Base-by-base conservation (phyloP, 2,329 filamentous ascomycete species). In the Bipolaris gigantea region DNA sequence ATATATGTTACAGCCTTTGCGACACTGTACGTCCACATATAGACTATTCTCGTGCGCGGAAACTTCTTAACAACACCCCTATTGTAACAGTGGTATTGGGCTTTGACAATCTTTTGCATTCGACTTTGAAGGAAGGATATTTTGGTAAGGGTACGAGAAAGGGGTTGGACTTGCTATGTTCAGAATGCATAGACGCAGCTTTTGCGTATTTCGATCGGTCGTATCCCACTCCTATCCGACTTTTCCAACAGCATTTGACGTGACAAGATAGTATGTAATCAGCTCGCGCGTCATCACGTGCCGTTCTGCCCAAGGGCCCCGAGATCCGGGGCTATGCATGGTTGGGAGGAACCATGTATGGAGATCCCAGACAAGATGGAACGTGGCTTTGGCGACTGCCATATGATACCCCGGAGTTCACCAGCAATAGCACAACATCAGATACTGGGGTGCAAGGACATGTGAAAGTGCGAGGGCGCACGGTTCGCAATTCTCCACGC, bases 401-500 rank as follows among this genome's bases (percentile, higher is more conserved):
- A 52, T 41, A 38, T 55, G 48, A 52, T 44, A 34, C 36, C 32
- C 42, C 42, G 32, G 42, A 43, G 36, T 34, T 43, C 21, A n/a
- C n/a, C 19, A 42, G 34, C 8, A 27, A 44, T 23, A 35, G n/a
- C 36, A 23, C 9, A 55, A 16, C 19, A 50, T 30, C 32, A 41
- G 27, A 13, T 15, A 30, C 38, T 16, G 42, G 16, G 23, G 21
- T 21, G 33, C 25, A 21, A 33, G 25, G 21, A 39, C 53, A 55
- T 55, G 53, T 55, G 53, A 55, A 55, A 52, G 48, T 25, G n/a
- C 25, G 39, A 27, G 30, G 40, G 36, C 43, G 52, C 48, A 55
- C 52, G 52, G 52, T 36, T n/a, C 48, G 35, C 48, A 36, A 19
- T 30, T 53, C 50, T 40, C 53, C 50, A 56, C 53, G 53, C 49